A percentile compares a stretch with the other conserved stretches of the same genome.
Conservation (phyloP, 2,329 filamentous ascomycete genomes). For the Ascomycota sp. region DNA sequence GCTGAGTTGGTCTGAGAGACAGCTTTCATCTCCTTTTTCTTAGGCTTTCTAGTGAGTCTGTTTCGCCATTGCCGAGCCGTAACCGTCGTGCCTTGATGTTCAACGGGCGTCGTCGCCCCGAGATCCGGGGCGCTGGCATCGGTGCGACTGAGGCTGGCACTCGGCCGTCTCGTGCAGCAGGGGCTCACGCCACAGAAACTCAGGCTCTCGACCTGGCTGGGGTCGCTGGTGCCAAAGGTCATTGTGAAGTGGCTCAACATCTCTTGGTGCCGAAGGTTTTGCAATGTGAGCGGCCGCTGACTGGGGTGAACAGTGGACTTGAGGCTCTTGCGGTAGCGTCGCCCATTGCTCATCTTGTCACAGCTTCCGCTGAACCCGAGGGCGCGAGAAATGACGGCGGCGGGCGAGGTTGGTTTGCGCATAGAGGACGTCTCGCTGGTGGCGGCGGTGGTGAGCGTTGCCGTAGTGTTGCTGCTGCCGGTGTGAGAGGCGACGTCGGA, state of each 20-base stretch:
- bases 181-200: slow-evolving; percentile 21
- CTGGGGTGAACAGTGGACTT: slow-evolving; percentile 20
- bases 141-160: slow-evolving; percentile 11
- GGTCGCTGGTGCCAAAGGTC: slow-evolving; percentile 21
- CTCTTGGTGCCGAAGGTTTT: slow-evolving; percentile 26
- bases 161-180: slow-evolving; percentile 19
- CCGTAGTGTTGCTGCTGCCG: slow-evolving; percentile 11
- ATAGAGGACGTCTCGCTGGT: slow-evolving; percentile 12
- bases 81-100: no score
- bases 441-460: slow-evolving; percentile 8
- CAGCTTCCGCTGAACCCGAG: slow-evolving; percentile 11
- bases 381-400: slow-evolving; percentile 10
- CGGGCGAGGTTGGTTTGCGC: slow-evolving; percentile 9
- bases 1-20: no score
- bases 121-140: slow-evolving; percentile 1
- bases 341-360: no score
- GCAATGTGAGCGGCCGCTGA: slow-evolving; percentile 22
- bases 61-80: no score
- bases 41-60: no score
- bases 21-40: no score
- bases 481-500: slow-evolving; percentile 12
- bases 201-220: slow-evolving; percentile 11
- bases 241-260: slow-evolving; percentile 24
- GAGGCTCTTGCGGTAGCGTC: no score
- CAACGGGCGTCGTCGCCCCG: no score